These are phyloP conservation scores for Nakazawaea wickerhamii DNA, from an alignment of 805 yeast genomes.

Conservation along the genomic window DNA sequence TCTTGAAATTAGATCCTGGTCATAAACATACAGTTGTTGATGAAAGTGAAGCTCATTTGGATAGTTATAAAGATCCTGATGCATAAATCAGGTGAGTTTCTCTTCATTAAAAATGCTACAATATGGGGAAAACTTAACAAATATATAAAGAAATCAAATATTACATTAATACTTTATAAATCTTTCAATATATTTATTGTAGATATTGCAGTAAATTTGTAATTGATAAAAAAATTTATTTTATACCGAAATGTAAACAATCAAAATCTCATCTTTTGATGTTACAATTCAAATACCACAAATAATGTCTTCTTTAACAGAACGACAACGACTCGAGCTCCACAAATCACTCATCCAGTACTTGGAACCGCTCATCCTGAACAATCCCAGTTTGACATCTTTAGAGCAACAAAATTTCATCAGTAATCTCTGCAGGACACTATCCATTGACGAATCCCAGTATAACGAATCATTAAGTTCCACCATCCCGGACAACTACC, in stretches of 20 bases:
- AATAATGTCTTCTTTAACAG: conserved; percentile 21
- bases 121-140: too few species aligned
- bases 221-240: too few species aligned
- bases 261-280: not conserved
- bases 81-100: too few species aligned
- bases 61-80: conserved; percentile 12
- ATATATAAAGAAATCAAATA: too few species aligned
- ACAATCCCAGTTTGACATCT: not conserved
- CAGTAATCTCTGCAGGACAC: conserved; percentile 6
- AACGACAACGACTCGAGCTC: conserved; percentile 30
- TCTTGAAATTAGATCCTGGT: conserved; percentile 37
- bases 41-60: conserved; percentile 41
- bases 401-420: conserved; percentile 4
- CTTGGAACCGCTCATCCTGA: conserved; percentile 17
- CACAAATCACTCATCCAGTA: conserved; percentile 31
- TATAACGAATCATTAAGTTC: conserved; percentile 5
- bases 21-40: conserved; percentile 45
- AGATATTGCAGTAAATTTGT: too few species aligned
- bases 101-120: too few species aligned
- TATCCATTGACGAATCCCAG: conserved; percentile 10
- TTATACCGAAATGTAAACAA: too few species aligned
- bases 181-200: too few species aligned
- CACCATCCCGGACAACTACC: conserved; percentile 23
- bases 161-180: not conserved
- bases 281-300: not conserved